Evolutionary conservation across 176 grass and related monocot genomes (phyloP), one percentile per base, ranked within the genome.

Genomic region (Thinopyrum elongatum): DNA sequence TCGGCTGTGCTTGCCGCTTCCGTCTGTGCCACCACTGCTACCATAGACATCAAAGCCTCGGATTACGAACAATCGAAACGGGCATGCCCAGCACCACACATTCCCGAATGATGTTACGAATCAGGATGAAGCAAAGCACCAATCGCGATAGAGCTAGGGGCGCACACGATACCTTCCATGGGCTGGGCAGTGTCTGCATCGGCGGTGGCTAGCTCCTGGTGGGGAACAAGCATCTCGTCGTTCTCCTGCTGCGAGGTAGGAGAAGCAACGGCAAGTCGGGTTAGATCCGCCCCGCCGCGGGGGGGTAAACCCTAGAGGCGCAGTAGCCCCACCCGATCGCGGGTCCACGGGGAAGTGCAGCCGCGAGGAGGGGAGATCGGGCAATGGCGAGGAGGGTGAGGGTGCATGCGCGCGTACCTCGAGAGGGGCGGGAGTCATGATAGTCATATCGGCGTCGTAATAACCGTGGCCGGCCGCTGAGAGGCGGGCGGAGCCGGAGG

Each of bases 211-310:
- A 92, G 77, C 83, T 98, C 93, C 75, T 88, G 88, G 67, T 91
- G 87, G 16, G 95, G 91, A 71, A 95, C 91, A 36, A 98, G 87
- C 86, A 95, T 95, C 89, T 95, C 93, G 79, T 90, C 93, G 53
- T 95, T 93, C 89, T 93, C 89, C 61, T 85, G 95, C 89, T 92
- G 89, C 68, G 6, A 61, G 34, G 61, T 55, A 38, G 44, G 44
- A 33, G 17, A 29, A 47, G 27, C 61, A 84, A 84, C 29, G 1
- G 28, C 27, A 11, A 22, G 53, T 70, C 6, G 55, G 44, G 41
- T 90, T 87, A 95, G 95, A 97, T 93, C 91, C 79, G 83, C 39
- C 9, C 9, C n/a, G 70, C 47, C 38, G 8, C 8, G 38, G 38
- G 38, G 38, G 38, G 10, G 39, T 44, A 86, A 87, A 86, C 88